Evolutionary conservation across 177 flowering plant genomes (phyloP), one percentile per base, ranked within the genome.

Genomic region (Tripterygium wilfordii): DNA sequence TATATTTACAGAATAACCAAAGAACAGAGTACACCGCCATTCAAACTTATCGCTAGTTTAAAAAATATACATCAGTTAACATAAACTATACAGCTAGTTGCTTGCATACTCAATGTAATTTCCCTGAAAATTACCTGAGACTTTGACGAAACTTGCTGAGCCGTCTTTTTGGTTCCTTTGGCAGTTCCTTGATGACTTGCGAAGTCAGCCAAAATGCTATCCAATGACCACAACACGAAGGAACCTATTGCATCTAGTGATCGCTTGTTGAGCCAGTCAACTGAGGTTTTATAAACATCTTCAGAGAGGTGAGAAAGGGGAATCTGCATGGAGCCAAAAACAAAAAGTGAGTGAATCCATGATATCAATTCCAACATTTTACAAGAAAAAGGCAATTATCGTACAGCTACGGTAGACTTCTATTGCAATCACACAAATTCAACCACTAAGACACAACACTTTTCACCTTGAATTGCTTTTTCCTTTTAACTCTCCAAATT

Each of bases 241-340:
- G 75, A 49, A 27, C 62, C 74, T 49, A 88, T 76, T 0, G 85
- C 78, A 16, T 80, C 85, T 18, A 48, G 15, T 31, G 94, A 65
- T 9, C 68, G 64, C n/a, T 71, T 69, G 51, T 61, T 66, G 38
- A 88, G 66, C 96, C 96, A 88, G 25, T 83, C 96, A 57, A 61
- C 71, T 35, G 91, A 80, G 33, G 83, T 83, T 69, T 67, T 88
- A 44, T 77, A 83, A 36, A 88, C 85, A 69, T 59, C 56, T 30
- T 81, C 88, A 33, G 91, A 48, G 12, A 88, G 53, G 53, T 77
- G 67, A 19, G 71, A 69, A 26, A 88, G 45, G 20, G 96, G 96
- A 23, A 77, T 60, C 96, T 88, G 83, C 13, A 26, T 37, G 16
- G 17, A 7, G 33, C 37, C 30, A 24, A 10, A 41, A 36, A 22